These are phyloP conservation scores for Nemania bipapillata DNA, from an alignment of 2,329 filamentous ascomycete genomes.

Conservation along the genomic window DNA sequence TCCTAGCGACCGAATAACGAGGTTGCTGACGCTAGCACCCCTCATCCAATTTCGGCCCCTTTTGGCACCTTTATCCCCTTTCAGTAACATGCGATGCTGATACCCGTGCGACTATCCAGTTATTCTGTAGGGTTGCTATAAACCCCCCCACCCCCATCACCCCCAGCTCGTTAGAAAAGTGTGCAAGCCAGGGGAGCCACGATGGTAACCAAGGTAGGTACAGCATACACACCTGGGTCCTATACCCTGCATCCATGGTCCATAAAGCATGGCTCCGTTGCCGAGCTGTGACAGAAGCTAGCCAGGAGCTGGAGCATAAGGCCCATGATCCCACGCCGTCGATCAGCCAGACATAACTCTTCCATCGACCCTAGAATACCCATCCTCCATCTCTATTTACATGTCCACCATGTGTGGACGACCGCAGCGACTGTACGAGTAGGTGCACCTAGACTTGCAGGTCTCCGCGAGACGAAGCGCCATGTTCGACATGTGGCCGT, in stretches of 20 bases:
- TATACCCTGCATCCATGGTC: too few relatives aligned
- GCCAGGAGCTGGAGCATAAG: conserved; percentile 9
- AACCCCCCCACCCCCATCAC: too few relatives aligned
- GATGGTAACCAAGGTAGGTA: neutral
- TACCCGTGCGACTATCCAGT: neutral
- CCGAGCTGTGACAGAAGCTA: neutral
- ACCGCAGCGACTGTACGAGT: neutral
- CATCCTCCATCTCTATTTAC: neutral
- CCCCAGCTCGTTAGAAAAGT: conserved; percentile 1
- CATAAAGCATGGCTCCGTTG: too few relatives aligned
- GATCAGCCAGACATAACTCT: neutral
- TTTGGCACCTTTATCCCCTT: conserved; percentile 7
- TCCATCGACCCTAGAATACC: neutral
- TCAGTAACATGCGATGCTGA: neutral
- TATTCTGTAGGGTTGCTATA: too few relatives aligned
- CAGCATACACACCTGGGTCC: too few relatives aligned
- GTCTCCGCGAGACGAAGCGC: neutral
- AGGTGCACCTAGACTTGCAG: neutral
- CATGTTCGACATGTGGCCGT: conserved; percentile 14
- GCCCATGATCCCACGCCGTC: conserved; percentile 3
- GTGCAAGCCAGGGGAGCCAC: neutral
- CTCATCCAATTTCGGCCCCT: conserved; percentile 13
- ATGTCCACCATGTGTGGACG: neutral
- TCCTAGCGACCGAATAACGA: conserved; percentile 18
- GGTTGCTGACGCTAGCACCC: conserved; percentile 16